Base-by-base conservation (phyloP, 805 yeast genomes). In the Barnettozyma siamensis region DNA sequence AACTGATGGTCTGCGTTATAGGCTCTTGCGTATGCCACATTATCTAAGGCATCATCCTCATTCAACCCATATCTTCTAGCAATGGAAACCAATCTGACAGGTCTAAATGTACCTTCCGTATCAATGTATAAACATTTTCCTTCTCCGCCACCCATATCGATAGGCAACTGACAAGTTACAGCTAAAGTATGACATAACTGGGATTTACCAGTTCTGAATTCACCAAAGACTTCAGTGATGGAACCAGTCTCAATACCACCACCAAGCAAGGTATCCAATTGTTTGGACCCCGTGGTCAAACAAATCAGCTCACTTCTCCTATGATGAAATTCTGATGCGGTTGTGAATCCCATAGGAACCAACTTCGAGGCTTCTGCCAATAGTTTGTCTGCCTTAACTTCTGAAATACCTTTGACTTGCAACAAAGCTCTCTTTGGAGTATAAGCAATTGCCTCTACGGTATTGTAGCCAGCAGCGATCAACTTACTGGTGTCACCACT, bases 161-260 rank as follows among this genome's bases (percentile, higher is more conserved):
- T 77, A 5, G 98, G 98, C 42, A 93, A 69, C 63, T 91, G 99
- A 62, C 98, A 91, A 2, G 97, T 91, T 7, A 93, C 96, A 0
- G 98, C 96, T 42, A 93, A 71, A 2, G 98, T 93, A 60, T 93
- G 99, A 63, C 99, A 93, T 35, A 93, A 66, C 67, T 93, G 99
- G 5, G 97, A 88, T 61, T 93, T 93, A 35, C 99, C 99, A 2
- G 99, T 93, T 67, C 98, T 78, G 62, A 89, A 93, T 63, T 93
- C 99, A 29, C 99, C 99, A 67, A 87, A 93, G 8, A 91, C 76
- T 64, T 93, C 99, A 1, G 99, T 93, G 49, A 93, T 83, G 2
- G 96, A 85, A 2, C 99, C 99, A 0, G 99, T 93, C 62, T 93
- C 99, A 38, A 93, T 76, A 32, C 99, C 99, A 40, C 99, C 99